Evolutionary conservation across 2,329 filamentous ascomycete species (phyloP), one percentile per base, ranked within the genome.

Genomic region (Harringtonia aguacate): DNA sequence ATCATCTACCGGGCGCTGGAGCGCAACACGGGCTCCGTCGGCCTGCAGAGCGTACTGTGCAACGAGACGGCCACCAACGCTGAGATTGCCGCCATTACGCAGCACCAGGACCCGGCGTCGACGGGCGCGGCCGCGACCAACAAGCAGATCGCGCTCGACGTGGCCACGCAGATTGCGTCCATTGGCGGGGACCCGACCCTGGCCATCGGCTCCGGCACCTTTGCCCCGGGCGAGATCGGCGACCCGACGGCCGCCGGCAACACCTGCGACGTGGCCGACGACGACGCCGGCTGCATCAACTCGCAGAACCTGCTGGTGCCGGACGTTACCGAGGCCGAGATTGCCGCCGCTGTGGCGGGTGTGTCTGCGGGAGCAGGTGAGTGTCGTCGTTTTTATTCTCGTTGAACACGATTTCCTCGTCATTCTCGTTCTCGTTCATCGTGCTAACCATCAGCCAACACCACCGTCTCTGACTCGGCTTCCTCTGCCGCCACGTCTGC

Each of bases 61-160:
- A 68, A 60, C 61, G 64, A 61, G 34, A 75, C 79, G 15, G 65
- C 68, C 15, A 57, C 58, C 30, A 84, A 84, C 61, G 70, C 79
- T 3, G 79, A 84, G 63, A 81, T 84, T 53, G 72, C 68, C 24
- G 76, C 76, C 36, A 58, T 84, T 47, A 62, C 67, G 43, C 77
- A 81, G 61, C 79, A 84, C 61, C 79, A 84, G 61, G 80, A 84
- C 57, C 77, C 80, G 24, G 80, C 79, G 18, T 75, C 75, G 1
- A 75, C 78, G 13, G 68, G 70, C 14, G 62, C 66, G 39, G 59
- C 60, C n/a, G 57, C 52, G 2, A 56, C 58, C 42, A 84, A 84
- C 67, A 81, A 80, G 64, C 64, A 66, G 30, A 73, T 82, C 51
- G 70, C 75, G 37, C 64, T 80, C 7, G 69, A 68, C 36, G 64